Percentiles rank a stretch among this genome's conserved stretches.
Evolutionary conservation across 257 asterid genomes (phyloP).

Genomic region (Nicotiana undulata): DNA sequence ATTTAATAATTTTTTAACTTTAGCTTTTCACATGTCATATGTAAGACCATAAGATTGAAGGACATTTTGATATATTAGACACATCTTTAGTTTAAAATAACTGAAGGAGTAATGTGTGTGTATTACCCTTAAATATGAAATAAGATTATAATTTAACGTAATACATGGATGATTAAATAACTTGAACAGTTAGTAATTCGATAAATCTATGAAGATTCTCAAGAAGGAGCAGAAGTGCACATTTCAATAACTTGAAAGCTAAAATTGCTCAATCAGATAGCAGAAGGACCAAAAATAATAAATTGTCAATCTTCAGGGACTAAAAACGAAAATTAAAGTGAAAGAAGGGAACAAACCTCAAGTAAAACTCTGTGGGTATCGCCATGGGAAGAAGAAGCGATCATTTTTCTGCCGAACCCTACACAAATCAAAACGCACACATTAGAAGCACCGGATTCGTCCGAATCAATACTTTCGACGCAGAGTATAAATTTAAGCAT

Average conservation of each 20-base stretch:
- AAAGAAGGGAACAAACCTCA: constrained; percentile 6
- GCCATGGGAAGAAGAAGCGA: constrained; percentile 5
- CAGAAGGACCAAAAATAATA: background rate
- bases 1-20: too few species aligned
- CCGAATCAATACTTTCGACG: too few species aligned
- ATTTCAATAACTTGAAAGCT: background rate
- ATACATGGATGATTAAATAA: background rate
- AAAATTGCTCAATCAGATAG: background rate
- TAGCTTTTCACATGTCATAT: too few species aligned
- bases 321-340: background rate
- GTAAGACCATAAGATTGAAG: too few species aligned
- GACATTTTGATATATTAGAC: too few species aligned
- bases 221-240: background rate
- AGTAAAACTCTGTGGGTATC: background rate
- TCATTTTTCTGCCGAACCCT: constrained; percentile 38
- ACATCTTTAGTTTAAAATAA: too few species aligned
- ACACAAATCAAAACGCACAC: background rate
- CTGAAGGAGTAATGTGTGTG: too few species aligned
- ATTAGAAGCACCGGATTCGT: too few species aligned
- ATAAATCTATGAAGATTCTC: background rate
- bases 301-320: background rate
- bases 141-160: too few species aligned
- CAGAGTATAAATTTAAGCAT: too few species aligned
- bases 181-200: background rate
- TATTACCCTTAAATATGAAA: too few species aligned